These are phyloP conservation scores for Pseudozyma thailandica DNA, from an alignment of 1,284 basidiomycete species.

Conservation along the genomic window DNA sequence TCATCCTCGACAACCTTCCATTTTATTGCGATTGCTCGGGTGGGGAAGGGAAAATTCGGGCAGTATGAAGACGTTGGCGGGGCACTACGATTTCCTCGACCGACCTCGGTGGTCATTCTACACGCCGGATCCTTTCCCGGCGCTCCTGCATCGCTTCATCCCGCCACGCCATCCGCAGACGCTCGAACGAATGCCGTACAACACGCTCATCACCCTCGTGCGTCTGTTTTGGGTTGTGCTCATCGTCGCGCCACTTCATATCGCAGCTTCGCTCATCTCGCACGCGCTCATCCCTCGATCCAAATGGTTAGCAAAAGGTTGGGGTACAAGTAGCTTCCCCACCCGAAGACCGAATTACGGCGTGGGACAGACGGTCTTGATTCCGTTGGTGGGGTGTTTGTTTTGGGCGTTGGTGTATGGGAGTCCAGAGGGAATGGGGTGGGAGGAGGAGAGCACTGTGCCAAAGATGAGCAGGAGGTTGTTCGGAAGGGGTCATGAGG, in stretches of 20 bases:
- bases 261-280: constrained; percentile 11
- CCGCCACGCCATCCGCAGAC: constrained; percentile 26
- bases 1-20: no score
- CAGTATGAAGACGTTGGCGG: constrained; percentile 28
- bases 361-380: constrained; percentile 14
- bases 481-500: constrained; percentile 30
- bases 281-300: constrained; percentile 10
- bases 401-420: constrained; percentile 41
- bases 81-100: constrained; percentile 15
- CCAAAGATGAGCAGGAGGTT: constrained; percentile 22
- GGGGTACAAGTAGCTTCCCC: constrained; percentile 9
- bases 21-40: no score
- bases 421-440: constrained; percentile 13
- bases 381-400: constrained; percentile 26
- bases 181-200: constrained; percentile 3
- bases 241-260: constrained; percentile 21
- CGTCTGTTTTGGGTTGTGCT: constrained; percentile 13
- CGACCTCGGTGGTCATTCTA: constrained; percentile 15
- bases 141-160: constrained; percentile 9
- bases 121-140: constrained; percentile 16
- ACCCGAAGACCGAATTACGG: constrained; percentile 17
- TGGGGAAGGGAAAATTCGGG: no score
- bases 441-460: constrained; percentile 24
- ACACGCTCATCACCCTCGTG: constrained; percentile 1
- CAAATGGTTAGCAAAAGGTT: constrained; percentile 2